These are phyloP conservation scores for Coleophoma eucalyptorum DNA, from an alignment of 2,329 filamentous ascomycete genomes.

Conservation along the genomic window DNA sequence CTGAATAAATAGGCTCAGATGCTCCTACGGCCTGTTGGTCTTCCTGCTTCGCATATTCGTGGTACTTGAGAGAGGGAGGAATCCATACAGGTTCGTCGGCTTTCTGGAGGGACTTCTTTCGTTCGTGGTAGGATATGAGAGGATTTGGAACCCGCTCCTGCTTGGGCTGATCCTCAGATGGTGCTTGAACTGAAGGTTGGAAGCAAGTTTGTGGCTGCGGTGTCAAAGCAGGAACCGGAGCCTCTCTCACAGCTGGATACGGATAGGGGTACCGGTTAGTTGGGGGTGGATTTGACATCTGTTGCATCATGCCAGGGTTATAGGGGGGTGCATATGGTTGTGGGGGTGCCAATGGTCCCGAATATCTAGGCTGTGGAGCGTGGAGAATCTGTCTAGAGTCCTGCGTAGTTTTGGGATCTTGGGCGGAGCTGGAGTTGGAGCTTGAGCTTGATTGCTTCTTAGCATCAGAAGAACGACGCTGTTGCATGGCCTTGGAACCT, in stretches of 20 bases:
- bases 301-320: not conserved
- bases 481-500: too few species aligned
- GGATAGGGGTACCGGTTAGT: conserved; percentile 1
- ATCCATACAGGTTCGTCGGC: not conserved
- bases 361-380: conserved; percentile 1
- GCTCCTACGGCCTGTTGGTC: not conserved
- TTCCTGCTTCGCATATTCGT: not conserved
- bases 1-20: conserved; percentile 15
- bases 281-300: not conserved
- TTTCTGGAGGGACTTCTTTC: not conserved
- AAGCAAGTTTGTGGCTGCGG: not conserved
- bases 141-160: too few species aligned
- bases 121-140: not conserved
- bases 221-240: not conserved
- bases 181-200: conserved; percentile 4
- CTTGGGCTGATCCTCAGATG: not conserved
- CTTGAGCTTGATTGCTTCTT: too few species aligned
- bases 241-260: not conserved
- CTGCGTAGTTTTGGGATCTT: not conserved
- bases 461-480: too few species aligned
- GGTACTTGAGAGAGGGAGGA: not conserved
- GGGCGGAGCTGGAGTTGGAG: not conserved
- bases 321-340: not conserved
- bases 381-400: not conserved
- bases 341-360: not conserved